A percentile compares a stretch with the other conserved stretches of the same genome.
phyloP scores from a whole-genome alignment of 345 rosid species.

The Gossypium arboreum region DNA sequence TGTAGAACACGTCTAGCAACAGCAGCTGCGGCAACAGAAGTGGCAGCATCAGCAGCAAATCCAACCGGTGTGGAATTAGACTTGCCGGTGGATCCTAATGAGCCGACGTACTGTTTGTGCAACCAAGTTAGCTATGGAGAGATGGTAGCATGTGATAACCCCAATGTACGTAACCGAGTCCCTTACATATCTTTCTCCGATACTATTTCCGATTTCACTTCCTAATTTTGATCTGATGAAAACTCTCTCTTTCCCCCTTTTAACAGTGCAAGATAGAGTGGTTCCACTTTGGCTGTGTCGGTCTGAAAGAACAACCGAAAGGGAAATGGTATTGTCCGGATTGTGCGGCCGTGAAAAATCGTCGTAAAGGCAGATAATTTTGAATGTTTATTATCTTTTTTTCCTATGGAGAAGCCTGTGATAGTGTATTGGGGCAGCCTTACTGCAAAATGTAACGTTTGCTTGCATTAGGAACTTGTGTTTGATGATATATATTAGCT shows the following conservation, averaged over 20 bases:
- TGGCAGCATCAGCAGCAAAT: conserved; percentile 47
- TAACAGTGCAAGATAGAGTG: conserved; percentile 96
- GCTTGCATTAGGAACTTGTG: background rate
- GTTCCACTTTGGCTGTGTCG: conserved; percentile 97
- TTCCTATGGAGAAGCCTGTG: background rate
- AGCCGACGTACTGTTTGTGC: conserved; percentile 93
- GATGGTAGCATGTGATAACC: conserved; percentile 96
- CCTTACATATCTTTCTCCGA: background rate
- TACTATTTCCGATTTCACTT: background rate
- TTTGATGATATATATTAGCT: background rate
- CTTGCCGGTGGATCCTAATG: conserved; percentile 93
- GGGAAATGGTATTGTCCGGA: conserved; percentile 96
- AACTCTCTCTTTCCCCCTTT: conserved; percentile 1
- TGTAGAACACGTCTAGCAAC: conserved; percentile 68
- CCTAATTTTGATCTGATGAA: conserved; percentile 12
- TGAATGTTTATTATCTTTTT: background rate
- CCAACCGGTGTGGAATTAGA: conserved; percentile 82
- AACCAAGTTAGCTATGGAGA: conserved; percentile 97
- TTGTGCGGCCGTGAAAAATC: conserved; percentile 62
- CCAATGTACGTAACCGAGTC: conserved; percentile 45
- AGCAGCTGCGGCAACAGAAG: conserved; percentile 31
- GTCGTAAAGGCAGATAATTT: conserved; percentile 61
- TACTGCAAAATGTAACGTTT: background rate
- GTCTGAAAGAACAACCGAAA: conserved; percentile 78
- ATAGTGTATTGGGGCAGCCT: background rate